Evolutionary conservation across 768 basidiomycete genomes (phyloP).

Genomic region (Mycena filopes): DNA sequence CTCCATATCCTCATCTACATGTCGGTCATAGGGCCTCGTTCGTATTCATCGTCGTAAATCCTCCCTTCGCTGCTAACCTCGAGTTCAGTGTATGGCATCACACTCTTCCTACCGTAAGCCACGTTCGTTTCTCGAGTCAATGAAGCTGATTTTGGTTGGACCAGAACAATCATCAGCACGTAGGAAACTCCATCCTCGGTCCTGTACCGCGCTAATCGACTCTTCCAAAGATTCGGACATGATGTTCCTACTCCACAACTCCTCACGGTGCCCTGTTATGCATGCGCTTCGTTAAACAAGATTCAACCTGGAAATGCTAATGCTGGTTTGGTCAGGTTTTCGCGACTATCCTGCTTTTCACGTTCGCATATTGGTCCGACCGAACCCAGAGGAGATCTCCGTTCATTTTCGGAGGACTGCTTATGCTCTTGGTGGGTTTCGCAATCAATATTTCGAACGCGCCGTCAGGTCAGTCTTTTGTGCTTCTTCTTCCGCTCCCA

Average conservation of each 20-base stretch:
- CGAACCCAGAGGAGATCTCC: slow-evolving; percentile 64
- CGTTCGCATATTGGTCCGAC: slow-evolving; percentile 70
- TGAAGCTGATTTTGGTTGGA: not conserved
- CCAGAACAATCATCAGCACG: slow-evolving; percentile 70
- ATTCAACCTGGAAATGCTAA: not conserved
- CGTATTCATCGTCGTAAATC: slow-evolving; percentile 46
- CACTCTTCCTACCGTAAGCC: slow-evolving; percentile 73
- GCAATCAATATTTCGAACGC: slow-evolving; percentile 66
- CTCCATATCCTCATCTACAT: slow-evolving; percentile 69
- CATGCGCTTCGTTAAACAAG: not conserved
- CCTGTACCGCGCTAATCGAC: not conserved
- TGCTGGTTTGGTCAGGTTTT: slow-evolving; percentile 40
- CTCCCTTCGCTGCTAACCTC: not conserved
- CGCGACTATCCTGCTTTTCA: slow-evolving; percentile 59
- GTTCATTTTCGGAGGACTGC: slow-evolving; percentile 61
- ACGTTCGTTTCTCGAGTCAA: not conserved
- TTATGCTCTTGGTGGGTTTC: slow-evolving; percentile 67
- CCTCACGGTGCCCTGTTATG: slow-evolving; percentile 75
- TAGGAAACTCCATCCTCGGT: slow-evolving; percentile 35
- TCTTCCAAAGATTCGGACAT: slow-evolving; percentile 63
- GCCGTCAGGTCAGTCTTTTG: slow-evolving; percentile 18
- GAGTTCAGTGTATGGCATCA: slow-evolving; percentile 29
- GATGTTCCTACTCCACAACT: slow-evolving; percentile 67
- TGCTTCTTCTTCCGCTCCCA: not conserved
- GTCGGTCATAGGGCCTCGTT: slow-evolving; percentile 68